Percentiles rank a stretch among this genome's conserved stretches.
These are phyloP conservation scores for Mycena alexandri DNA, from an alignment of 768 basidiomycete species.

Conservation along the genomic window DNA sequence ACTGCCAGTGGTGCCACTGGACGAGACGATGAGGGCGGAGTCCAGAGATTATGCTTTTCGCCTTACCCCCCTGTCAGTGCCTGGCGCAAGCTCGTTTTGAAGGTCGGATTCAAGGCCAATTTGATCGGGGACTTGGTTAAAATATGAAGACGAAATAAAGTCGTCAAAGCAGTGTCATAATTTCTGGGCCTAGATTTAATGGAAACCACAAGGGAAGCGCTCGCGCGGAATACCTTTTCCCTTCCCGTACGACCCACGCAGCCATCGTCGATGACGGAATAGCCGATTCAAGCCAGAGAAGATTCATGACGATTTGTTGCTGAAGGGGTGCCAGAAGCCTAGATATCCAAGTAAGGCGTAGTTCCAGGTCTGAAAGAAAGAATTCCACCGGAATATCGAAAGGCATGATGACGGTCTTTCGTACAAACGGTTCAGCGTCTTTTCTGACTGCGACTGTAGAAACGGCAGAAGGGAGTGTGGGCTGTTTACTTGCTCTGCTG, in stretches of 20 bases:
- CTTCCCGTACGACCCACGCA: conserved; percentile 82
- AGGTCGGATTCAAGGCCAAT: conserved; percentile 76
- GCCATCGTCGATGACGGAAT: conserved; percentile 77
- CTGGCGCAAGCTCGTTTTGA: conserved; percentile 84
- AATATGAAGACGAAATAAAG: conserved; percentile 78
- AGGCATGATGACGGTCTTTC: conserved; percentile 90
- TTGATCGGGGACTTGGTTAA: conserved; percentile 71
- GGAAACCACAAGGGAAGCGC: conserved; percentile 30
- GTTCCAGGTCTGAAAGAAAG: conserved; percentile 15
- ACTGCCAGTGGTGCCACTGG: conserved; percentile 80
- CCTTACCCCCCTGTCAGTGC: conserved; percentile 90
- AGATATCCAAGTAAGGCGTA: conserved; percentile 29
- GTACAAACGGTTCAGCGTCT: conserved; percentile 82
- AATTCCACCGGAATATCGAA: conserved; percentile 84
- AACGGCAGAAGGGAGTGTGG: conserved; percentile 84
- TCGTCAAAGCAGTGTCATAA: conserved; percentile 77
- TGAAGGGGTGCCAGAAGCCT: conserved; percentile 85
- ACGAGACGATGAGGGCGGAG: conserved; percentile 20
- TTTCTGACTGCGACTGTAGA: conserved; percentile 84
- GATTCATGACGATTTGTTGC: conserved; percentile 87
- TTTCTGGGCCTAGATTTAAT: conserved; percentile 57
- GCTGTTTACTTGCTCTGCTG: conserved; percentile 42
- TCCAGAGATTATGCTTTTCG: conserved; percentile 11
- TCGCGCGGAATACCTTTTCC: conserved; percentile 67
- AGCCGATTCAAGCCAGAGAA: conserved; percentile 88